Conservation (phyloP, 495 filamentous ascomycete genomes). For the Margaritispora aquatica region DNA sequence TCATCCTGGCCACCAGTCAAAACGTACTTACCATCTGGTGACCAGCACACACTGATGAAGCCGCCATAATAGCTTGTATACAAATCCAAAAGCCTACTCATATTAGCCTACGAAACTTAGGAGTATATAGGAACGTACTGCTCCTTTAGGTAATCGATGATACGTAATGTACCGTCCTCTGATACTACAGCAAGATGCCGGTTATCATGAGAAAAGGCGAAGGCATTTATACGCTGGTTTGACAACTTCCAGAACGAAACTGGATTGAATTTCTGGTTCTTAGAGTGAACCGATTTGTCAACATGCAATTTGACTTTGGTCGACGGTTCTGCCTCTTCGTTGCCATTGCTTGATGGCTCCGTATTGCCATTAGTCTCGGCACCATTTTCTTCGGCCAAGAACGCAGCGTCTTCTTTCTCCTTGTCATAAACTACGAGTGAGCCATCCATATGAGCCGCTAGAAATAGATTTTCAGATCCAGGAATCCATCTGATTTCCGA, state of each 20-base stretch:
- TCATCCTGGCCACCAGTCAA: conserved; percentile 95
- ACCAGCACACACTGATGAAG: conserved; percentile 91
- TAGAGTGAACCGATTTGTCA: conserved; percentile 83
- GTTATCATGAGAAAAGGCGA: conserved; percentile 83
- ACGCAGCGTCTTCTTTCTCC: conserved; percentile 85
- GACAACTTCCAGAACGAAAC: conserved; percentile 87
- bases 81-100: conserved; percentile 65
- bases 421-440: conserved; percentile 96
- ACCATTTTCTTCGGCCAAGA: conserved; percentile 38
- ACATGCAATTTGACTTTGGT: conserved; percentile 51
- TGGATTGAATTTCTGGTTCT: conserved; percentile 89
- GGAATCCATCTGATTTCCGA: conserved; percentile 90
- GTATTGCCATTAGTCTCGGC: conserved; percentile 31
- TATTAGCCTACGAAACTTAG: conserved; percentile 2
- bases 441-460: conserved; percentile 90
- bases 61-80: conserved; percentile 92
- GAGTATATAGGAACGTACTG: conserved; percentile 47
- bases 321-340: not conserved
- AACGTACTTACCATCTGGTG: conserved; percentile 92
- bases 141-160: conserved; percentile 90
- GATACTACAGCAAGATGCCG: conserved; percentile 85
- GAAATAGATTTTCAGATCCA: conserved; percentile 86
- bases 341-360: conserved; percentile 13
- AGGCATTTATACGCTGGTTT: conserved; percentile 79
- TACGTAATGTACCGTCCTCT: conserved; percentile 82